Evolutionary conservation across 768 basidiomycete species (phyloP), one percentile per base, ranked within the genome.

Genomic region (Filobasidium floriforme): DNA sequence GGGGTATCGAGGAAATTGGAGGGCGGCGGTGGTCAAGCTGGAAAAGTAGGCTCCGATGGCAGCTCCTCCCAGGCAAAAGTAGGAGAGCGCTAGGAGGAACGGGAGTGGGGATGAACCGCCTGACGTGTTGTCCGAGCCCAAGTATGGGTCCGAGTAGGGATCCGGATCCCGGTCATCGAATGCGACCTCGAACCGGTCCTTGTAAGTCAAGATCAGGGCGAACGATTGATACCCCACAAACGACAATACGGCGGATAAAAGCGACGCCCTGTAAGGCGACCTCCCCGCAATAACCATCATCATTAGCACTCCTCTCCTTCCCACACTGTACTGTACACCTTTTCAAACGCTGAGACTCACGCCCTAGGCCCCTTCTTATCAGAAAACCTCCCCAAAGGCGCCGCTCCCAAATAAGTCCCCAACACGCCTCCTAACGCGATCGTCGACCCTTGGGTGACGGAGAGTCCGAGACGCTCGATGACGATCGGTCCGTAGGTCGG

Each of bases 41-140:
- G 77, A 73, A 66, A 78, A 78, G 65, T 78, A 78, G 2, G 76
- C 73, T 9, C 75, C 74, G 37, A 78, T 76, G 1, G 73, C 75
- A 1, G 77, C 77, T 3, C 71, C 72, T 46, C 77, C 77, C n/a
- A 78, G 70, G 22, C 70, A 63, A 52, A 73, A 73, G 63, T 71
- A 78, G 2, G 72, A 68, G 19, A 68, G 5, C 9, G 61, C 60
- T 1, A 68, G 67, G 1, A 28, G 29, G 40, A 65, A 37, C 26
- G 60, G n/a, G 40, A 41, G 41, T 12, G 61, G 60, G 12, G 60
- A 60, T 3, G 37, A 49, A 24, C 15, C 46, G 60, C 15, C 46
- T 41, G n/a, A 60, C 41, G 43, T 59, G 24, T 41, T 66, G 37
- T 66, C 65, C 29, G 52, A 29, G 51, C 60, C 46, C 15, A n/a